Evolutionary conservation across 371 early-diverging fungal species (phyloP), one percentile per base, ranked within the genome.

Genomic region (Nematocida homosporus): DNA sequence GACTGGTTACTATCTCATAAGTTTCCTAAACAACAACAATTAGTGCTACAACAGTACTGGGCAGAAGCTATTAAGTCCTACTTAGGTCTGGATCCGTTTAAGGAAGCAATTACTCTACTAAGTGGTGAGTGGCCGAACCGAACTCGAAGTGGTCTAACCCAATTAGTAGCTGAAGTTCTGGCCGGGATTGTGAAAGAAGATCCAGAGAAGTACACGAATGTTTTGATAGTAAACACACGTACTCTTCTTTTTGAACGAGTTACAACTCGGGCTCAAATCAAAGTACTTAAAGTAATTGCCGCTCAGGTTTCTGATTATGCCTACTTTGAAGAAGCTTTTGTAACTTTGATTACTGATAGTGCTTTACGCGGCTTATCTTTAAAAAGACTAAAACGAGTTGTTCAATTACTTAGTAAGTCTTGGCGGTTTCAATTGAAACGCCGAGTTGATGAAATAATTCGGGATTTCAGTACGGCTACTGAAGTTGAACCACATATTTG

Each of bases 401-500:
- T 61, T 2, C 3, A 32, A 10, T 27, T 40, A 2, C 10, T 72
- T n/a, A 30, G 34, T 0, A 61, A 3, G 1, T 40, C 23, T 6
- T 72, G 75, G 75, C 38, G 47, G 29, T 72, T 57, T 32, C 16
- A 34, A 2, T 51, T 72, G 16, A 61, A 32, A 34, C 50, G 44
- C 27, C 5, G 75, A 44, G 37, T 59, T 6, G 57, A 61, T 8
- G 75, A 29, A n/a, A n/a, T 72, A 5, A 6, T 72, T 38, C 48
- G 35, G 25, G 75, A 72, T 55, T 53, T 72, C 29, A 4, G 37
- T 10, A 34, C 38, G n/a, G 32, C 59, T 20, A 52, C 48, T 23
- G 25, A 20, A 4, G 27, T 61, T 5, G 47, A 53, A 6, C 34
- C 29, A 51, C 37, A 34, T 18, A 25, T 72, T 16, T 61, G 23